A percentile compares a stretch with the other conserved stretches of the same genome.
These are phyloP conservation scores for Alternaria incomplexa DNA, from an alignment of 2,329 filamentous ascomycete genomes.

Conservation along the genomic window DNA sequence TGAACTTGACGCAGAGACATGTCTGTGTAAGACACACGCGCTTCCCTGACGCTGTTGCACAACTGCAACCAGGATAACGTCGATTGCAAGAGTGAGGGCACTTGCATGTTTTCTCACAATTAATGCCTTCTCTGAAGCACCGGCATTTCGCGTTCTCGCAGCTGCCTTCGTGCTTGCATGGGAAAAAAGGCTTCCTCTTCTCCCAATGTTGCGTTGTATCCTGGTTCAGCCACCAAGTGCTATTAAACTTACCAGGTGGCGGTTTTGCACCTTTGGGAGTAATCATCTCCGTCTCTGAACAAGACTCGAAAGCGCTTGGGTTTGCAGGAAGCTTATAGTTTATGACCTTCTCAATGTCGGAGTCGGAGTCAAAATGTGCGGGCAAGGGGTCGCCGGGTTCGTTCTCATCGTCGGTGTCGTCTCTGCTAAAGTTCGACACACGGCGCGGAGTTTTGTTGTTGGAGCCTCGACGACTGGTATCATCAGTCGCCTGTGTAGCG, in stretches of 20 bases:
- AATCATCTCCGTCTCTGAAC: slow-evolving; percentile 2
- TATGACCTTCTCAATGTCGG: slow-evolving; percentile 30
- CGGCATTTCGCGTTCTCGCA: slow-evolving; percentile 68
- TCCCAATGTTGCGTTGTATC: slow-evolving; percentile 62
- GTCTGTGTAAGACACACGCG: slow-evolving; percentile 50
- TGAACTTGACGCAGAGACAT: slow-evolving; percentile 74
- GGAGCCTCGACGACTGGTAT: slow-evolving; percentile 1
- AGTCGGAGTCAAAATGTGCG: slow-evolving; percentile 21
- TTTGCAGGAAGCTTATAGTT: slow-evolving; percentile 33
- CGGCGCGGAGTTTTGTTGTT: background rate
- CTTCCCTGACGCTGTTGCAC: slow-evolving; percentile 35
- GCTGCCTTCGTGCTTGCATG: slow-evolving; percentile 70
- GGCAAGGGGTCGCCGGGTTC: slow-evolving; percentile 3
- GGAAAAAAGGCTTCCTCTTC: slow-evolving; percentile 64
- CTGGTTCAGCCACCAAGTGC: slow-evolving; percentile 25
- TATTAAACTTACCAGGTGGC: slow-evolving; percentile 19
- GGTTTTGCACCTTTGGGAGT: slow-evolving; percentile 4
- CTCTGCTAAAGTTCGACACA: background rate
- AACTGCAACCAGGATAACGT: slow-evolving; percentile 54
- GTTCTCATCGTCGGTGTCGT: background rate
- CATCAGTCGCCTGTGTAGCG: slow-evolving; percentile 5
- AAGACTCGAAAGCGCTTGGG: slow-evolving; percentile 10
- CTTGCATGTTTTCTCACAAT: slow-evolving; percentile 76
- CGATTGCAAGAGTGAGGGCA: slow-evolving; percentile 66
- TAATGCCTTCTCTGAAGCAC: slow-evolving; percentile 66